phyloP scores from a whole-genome alignment of 1,284 basidiomycete genomes.

The Inonotus obliquus region DNA sequence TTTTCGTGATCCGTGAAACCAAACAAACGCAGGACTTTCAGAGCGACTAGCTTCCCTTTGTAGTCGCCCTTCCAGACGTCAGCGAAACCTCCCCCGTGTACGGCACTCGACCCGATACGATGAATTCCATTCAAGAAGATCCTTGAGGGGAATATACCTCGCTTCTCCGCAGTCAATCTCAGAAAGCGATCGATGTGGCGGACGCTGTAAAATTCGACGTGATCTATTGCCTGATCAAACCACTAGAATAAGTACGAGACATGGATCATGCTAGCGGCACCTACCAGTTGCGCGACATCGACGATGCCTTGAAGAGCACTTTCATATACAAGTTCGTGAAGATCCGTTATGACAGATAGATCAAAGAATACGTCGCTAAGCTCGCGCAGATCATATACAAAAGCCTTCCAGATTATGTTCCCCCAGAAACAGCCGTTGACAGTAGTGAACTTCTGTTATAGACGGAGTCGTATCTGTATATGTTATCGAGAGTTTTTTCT shows the following conservation, averaged over 20 bases:
- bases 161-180: background rate
- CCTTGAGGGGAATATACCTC: background rate
- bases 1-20: background rate
- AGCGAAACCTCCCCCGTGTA: constrained; percentile 15
- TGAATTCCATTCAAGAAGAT: constrained; percentile 1
- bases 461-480: too few relatives aligned
- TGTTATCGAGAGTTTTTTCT: too few relatives aligned
- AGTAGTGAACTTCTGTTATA: too few relatives aligned
- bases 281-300: background rate
- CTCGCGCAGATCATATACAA: too few relatives aligned
- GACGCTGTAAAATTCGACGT: background rate
- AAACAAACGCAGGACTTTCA: constrained; percentile 9
- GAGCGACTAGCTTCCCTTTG: background rate
- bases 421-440: too few relatives aligned
- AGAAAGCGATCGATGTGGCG: constrained; percentile 1
- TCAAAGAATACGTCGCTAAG: too few relatives aligned
- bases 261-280: too few relatives aligned
- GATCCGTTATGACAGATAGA: background rate
- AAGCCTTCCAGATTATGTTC: too few relatives aligned
- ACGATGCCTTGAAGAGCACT: too few relatives aligned
- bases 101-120: background rate
- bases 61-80: constrained; percentile 15
- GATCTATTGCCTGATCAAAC: background rate
- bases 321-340: too few relatives aligned
- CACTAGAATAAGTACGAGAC: background rate